Conservation (phyloP, 176 grass and related monocot species). For the Guadua angustifolia region DNA sequence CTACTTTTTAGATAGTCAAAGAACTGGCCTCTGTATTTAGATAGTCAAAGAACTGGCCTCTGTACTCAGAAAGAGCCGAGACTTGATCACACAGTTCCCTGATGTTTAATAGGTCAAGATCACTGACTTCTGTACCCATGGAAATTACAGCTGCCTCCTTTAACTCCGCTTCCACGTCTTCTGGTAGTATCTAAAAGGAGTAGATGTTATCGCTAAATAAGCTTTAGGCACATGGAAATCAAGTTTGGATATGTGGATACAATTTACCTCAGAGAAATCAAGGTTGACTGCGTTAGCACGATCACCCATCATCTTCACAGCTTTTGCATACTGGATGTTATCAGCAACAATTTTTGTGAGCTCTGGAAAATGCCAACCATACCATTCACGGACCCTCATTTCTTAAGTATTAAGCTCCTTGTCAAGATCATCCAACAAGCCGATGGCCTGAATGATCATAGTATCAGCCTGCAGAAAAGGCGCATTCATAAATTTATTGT, state of each 20-base stretch:
- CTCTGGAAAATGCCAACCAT: slow-evolving; percentile 97
- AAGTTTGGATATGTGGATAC: neutral
- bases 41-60: slow-evolving; percentile 87
- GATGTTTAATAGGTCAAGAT: slow-evolving; percentile 83
- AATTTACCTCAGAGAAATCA: slow-evolving; percentile 87
- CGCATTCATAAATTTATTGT: neutral
- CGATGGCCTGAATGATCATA: slow-evolving; percentile 98
- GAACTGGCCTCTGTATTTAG: slow-evolving; percentile 87
- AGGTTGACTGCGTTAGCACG: slow-evolving; percentile 65
- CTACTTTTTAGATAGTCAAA: slow-evolving; percentile 80
- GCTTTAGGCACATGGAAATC: neutral
- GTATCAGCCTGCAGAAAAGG: slow-evolving; percentile 74
- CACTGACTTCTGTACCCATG: slow-evolving; percentile 95
- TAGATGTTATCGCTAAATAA: neutral
- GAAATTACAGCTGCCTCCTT: slow-evolving; percentile 89
- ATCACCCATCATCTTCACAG: slow-evolving; percentile 80
- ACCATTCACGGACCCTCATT: slow-evolving; percentile 98
- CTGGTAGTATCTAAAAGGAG: slow-evolving; percentile 64
- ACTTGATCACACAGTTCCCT: slow-evolving; percentile 90
- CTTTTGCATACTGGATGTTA: slow-evolving; percentile 90
- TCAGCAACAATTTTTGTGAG: slow-evolving; percentile 85
- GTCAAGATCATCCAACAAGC: slow-evolving; percentile 93
- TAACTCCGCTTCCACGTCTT: slow-evolving; percentile 76
- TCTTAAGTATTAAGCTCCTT: slow-evolving; percentile 94
- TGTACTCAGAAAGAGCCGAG: slow-evolving; percentile 89